Conservation (phyloP, 768 basidiomycete species). For the Lactarius deliciosus region DNA sequence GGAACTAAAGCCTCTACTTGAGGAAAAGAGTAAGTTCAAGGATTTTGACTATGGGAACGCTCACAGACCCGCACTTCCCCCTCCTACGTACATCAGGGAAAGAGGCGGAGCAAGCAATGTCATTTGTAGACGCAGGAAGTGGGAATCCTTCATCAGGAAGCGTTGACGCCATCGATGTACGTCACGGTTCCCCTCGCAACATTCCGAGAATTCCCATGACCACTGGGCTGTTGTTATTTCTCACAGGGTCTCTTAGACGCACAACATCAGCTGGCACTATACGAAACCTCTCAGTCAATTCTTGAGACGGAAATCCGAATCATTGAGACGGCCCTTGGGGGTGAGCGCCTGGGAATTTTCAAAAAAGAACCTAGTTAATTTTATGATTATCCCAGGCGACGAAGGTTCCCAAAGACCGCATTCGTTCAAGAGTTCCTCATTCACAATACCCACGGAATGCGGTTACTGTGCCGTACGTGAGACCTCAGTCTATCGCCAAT, state of each 20-base stretch:
- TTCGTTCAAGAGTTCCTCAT: slow-evolving; percentile 80
- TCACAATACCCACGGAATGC: slow-evolving; percentile 82
- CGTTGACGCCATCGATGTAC: slow-evolving; percentile 56
- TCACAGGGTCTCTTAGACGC: slow-evolving; percentile 61
- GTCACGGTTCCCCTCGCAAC: slow-evolving; percentile 38
- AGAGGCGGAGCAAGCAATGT: slow-evolving; percentile 53
- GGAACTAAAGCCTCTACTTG: slow-evolving; percentile 58
- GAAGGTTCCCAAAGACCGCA: slow-evolving; percentile 70
- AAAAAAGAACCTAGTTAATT: background rate
- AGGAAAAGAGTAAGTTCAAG: slow-evolving; percentile 56
- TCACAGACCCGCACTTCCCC: slow-evolving; percentile 11
- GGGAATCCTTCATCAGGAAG: slow-evolving; percentile 52
- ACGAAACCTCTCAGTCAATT: slow-evolving; percentile 54
- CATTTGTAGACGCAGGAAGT: slow-evolving; percentile 48
- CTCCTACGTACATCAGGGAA: slow-evolving; percentile 40
- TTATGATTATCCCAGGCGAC: slow-evolving; percentile 51
- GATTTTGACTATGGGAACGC: slow-evolving; percentile 19
- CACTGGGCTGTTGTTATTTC: background rate
- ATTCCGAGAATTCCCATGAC: slow-evolving; percentile 21
- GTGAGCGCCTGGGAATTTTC: slow-evolving; percentile 40
- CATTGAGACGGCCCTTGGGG: slow-evolving; percentile 60
- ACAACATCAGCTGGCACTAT: slow-evolving; percentile 56
- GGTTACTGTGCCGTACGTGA: slow-evolving; percentile 57
- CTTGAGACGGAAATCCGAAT: slow-evolving; percentile 64
- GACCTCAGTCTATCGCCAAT: slow-evolving; percentile 5